phyloP scores from a whole-genome alignment of 2,329 filamentous ascomycete genomes.

The Colletotrichum godetiae region DNA sequence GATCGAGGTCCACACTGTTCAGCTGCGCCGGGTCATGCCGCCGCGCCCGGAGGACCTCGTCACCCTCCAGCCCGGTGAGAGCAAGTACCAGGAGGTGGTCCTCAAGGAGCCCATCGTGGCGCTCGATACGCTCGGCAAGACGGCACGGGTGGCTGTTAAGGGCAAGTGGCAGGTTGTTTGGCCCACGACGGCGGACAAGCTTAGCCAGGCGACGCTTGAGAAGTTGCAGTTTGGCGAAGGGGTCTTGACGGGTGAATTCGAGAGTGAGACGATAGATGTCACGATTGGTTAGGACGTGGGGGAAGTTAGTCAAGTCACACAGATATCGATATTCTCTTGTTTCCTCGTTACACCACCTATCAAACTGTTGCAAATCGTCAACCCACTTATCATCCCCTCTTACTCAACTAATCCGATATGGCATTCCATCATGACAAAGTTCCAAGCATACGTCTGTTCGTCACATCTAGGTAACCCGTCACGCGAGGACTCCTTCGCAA shows the following conservation, averaged over 20 bases:
- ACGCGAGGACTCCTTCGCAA: background rate
- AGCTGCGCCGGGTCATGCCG: slow-evolving; percentile 54
- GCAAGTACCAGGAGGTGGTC: slow-evolving; percentile 46
- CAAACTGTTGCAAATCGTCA: background rate
- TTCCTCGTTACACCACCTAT: background rate
- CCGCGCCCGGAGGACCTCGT: slow-evolving; percentile 51
- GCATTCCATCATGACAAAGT: background rate
- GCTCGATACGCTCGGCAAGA: slow-evolving; percentile 45
- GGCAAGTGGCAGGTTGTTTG: slow-evolving; percentile 54
- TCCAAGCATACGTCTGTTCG: background rate
- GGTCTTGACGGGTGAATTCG: slow-evolving; percentile 31
- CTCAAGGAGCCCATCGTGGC: slow-evolving; percentile 51
- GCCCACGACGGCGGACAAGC: slow-evolving; percentile 38
- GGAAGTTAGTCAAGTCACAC: background rate
- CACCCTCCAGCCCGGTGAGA: slow-evolving; percentile 51
- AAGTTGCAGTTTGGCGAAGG: slow-evolving; percentile 34
- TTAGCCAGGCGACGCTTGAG: slow-evolving; percentile 29
- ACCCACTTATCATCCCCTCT: background rate
- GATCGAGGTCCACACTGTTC: slow-evolving; percentile 50
- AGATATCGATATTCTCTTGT: background rate
- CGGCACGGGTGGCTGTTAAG: slow-evolving; percentile 46
- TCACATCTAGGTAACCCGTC: background rate
- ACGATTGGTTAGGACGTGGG: background rate
- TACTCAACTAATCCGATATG: background rate
- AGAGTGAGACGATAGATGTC: slow-evolving; percentile 29